A percentile compares a stretch with the other conserved stretches of the same genome.
Evolutionary conservation across 2,329 filamentous ascomycete genomes (phyloP).

Genomic region (Fusarium devonianum): DNA sequence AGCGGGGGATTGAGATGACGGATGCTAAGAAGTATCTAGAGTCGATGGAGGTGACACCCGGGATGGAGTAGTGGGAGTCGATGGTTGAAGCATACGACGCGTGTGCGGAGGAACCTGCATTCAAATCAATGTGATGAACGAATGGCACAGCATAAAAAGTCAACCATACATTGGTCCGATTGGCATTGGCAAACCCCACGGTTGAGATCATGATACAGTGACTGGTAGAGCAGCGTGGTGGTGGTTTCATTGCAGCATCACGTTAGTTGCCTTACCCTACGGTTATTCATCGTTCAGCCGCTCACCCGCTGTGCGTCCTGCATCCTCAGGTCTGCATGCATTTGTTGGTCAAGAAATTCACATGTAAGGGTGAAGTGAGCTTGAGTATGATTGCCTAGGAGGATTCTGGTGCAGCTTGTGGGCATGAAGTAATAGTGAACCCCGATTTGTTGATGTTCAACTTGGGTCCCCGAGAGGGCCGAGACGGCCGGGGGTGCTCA

Average conservation of each 20-base stretch:
- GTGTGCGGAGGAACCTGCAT: no score
- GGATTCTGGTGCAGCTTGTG: not conserved
- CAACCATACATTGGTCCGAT: no score
- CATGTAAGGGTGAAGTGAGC: not conserved
- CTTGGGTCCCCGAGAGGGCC: conserved; percentile 15
- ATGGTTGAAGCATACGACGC: no score
- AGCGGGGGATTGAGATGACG: conserved; percentile 55
- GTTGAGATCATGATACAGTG: no score
- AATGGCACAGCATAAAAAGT: no score
- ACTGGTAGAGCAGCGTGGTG: conserved; percentile 4
- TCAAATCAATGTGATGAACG: conserved; percentile 6
- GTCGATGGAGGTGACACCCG: conserved; percentile 27
- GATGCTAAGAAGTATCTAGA: conserved; percentile 52
- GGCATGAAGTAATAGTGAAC: not conserved
- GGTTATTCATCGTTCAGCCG: not conserved
- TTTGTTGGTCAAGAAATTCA: not conserved
- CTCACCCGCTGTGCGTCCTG: no score
- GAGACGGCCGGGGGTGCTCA: conserved; percentile 22
- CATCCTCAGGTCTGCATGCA: not conserved
- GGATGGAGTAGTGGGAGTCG: no score
- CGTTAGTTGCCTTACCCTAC: not conserved
- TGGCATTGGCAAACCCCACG: no score
- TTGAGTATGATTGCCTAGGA: not conserved
- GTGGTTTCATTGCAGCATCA: not conserved
- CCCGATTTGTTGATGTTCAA: conserved; percentile 10